These are phyloP conservation scores for Podaxis carcinomalis DNA, from an alignment of 768 basidiomycete genomes.

Conservation along the genomic window DNA sequence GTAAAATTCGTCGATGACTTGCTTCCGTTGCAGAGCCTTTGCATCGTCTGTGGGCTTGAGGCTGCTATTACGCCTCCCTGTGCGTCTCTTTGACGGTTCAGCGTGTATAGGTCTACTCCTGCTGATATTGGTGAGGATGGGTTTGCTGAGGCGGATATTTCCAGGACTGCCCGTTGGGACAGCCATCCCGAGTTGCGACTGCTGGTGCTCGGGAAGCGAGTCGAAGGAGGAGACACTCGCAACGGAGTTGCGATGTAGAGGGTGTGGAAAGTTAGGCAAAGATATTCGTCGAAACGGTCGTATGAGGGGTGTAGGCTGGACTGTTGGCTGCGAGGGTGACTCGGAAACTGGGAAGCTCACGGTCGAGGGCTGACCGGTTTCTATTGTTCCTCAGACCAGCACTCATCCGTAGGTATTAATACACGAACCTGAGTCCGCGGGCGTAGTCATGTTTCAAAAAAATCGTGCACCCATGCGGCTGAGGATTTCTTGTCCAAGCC, in stretches of 20 bases:
- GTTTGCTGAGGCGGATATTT: constrained; percentile 9
- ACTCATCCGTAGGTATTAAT: not conserved
- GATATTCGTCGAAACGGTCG: constrained; percentile 60
- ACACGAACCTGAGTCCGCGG: constrained; percentile 7
- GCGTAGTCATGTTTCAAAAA: constrained; percentile 2
- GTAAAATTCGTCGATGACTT: constrained; percentile 76
- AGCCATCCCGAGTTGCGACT: constrained; percentile 15
- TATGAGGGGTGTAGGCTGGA: not conserved
- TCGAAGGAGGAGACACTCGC: constrained; percentile 72
- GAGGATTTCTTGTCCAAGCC: not conserved
- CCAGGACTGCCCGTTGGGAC: constrained; percentile 10
- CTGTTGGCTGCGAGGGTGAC: not conserved
- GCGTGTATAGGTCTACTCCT: constrained; percentile 32
- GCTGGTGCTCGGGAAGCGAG: constrained; percentile 56
- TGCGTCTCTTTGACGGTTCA: constrained; percentile 35
- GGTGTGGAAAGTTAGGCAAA: constrained; percentile 47
- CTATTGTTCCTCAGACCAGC: not conserved
- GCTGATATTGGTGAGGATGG: constrained; percentile 15
- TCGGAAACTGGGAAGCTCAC: constrained; percentile 26
- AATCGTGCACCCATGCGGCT: not conserved
- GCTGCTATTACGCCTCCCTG: constrained; percentile 32
- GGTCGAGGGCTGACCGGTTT: constrained; percentile 14
- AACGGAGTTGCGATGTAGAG: constrained; percentile 58
- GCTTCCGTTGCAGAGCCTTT: constrained; percentile 50
- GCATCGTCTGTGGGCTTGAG: constrained; percentile 38